Evolutionary conservation across 805 yeast genomes (phyloP).

Genomic region (Lipomyces orientalis): DNA sequence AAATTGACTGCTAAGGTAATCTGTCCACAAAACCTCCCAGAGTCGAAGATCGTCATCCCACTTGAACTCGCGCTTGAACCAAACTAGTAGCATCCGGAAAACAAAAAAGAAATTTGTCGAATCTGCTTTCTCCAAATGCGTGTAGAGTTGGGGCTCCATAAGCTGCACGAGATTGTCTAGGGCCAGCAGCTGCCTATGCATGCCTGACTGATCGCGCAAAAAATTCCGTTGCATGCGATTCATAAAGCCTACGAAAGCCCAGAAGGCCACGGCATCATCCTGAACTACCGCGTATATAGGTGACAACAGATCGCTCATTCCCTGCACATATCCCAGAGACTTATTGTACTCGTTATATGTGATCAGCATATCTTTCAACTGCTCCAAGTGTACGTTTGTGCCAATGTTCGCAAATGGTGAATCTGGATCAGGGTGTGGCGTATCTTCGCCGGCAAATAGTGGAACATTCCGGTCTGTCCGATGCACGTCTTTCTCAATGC

Average conservation of each 20-base stretch:
- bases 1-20: constrained; percentile 82
- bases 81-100: constrained; percentile 91
- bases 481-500: constrained; percentile 92
- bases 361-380: constrained; percentile 75
- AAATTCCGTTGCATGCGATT: constrained; percentile 94
- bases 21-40: constrained; percentile 96
- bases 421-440: constrained; percentile 51
- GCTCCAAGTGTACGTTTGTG: constrained; percentile 78
- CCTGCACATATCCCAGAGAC: constrained; percentile 94
- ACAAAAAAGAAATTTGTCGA: constrained; percentile 90
- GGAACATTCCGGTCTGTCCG: constrained; percentile 84
- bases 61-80: constrained; percentile 90
- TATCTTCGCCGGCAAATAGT: constrained; percentile 59
- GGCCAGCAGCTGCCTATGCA: constrained; percentile 84
- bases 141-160: constrained; percentile 82
- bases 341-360: constrained; percentile 85
- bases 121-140: constrained; percentile 85
- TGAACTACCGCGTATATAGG: constrained; percentile 69
- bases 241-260: constrained; percentile 90
- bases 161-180: constrained; percentile 85
- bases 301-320: constrained; percentile 92
- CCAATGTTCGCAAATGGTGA: constrained; percentile 64
- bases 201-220: constrained; percentile 88
- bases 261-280: constrained; percentile 82
- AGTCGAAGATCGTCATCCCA: constrained; percentile 76